Conservation (phyloP, 2,329 filamentous ascomycete genomes). For the Monilinia vaccinii-corymbosi region DNA sequence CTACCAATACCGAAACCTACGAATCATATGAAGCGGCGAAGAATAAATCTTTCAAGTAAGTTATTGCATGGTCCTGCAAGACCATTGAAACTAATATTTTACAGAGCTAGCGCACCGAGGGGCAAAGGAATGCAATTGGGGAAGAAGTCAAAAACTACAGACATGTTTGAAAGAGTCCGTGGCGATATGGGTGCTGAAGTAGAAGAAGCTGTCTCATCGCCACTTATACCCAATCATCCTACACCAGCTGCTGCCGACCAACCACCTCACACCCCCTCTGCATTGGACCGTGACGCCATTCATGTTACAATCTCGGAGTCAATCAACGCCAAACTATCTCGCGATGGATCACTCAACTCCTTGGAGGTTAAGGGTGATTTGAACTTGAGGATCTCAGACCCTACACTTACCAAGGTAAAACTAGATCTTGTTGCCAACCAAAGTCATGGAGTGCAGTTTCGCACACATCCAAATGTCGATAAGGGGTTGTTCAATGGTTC, state of each 20-base stretch:
- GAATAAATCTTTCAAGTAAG: constrained; percentile 82
- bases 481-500: constrained; percentile 74
- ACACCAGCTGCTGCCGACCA: constrained; percentile 44
- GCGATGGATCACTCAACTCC: constrained; percentile 79
- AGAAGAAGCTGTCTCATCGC: constrained; percentile 54
- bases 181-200: constrained; percentile 82
- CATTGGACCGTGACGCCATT: constrained; percentile 72
- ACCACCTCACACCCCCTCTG: constrained; percentile 47
- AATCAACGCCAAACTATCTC: constrained; percentile 81
- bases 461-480: constrained; percentile 95
- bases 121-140: constrained; percentile 98
- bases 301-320: constrained; percentile 81
- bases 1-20: constrained; percentile 71
- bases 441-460: constrained; percentile 80
- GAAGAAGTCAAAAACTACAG: constrained; percentile 96
- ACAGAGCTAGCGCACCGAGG: constrained; percentile 57
- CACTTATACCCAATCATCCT: constrained; percentile 51
- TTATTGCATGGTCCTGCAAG: constrained; percentile 19
- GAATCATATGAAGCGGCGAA: constrained; percentile 96
- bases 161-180: constrained; percentile 93
- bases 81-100: constrained; percentile 15
- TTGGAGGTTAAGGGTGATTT: constrained; percentile 88
- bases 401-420: constrained; percentile 84
- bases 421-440: constrained; percentile 68
- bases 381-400: constrained; percentile 81